Conservation (phyloP, 2,329 filamentous ascomycete species). For the Apiospora phragmitis region DNA sequence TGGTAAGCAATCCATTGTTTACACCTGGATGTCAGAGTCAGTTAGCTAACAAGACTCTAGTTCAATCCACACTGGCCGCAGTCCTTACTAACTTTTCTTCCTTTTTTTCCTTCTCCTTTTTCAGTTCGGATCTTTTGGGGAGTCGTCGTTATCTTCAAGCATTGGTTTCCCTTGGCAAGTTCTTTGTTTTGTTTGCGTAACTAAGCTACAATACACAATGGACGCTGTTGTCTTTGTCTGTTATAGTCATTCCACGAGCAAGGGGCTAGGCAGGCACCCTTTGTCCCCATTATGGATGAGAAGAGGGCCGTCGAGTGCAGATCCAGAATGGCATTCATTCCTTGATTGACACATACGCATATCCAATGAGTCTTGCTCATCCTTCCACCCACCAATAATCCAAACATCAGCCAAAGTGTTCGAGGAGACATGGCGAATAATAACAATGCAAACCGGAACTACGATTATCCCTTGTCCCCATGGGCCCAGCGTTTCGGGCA, state of each 20-base stretch:
- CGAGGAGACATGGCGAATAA: neutral
- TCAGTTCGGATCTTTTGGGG: neutral
- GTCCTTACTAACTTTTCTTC: neutral
- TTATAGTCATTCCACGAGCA: neutral
- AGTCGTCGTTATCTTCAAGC: neutral
- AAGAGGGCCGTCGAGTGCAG: neutral
- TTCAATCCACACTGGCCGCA: constrained; percentile 8
- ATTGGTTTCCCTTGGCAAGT: neutral
- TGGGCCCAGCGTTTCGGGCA: neutral
- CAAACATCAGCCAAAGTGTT: neutral
- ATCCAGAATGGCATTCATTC: neutral
- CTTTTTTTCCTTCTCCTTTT: neutral
- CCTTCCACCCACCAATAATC: neutral
- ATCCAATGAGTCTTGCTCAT: neutral
- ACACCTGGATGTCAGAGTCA: neutral
- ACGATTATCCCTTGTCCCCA: neutral
- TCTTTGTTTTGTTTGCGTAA: neutral
- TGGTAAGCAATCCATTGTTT: neutral
- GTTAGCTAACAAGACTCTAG: neutral
- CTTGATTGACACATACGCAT: neutral
- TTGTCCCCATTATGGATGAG: neutral
- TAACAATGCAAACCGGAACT: neutral
- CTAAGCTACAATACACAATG: neutral
- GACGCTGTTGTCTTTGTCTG: neutral
- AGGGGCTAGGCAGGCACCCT: neutral